phyloP scores from a whole-genome alignment of 1,284 basidiomycete species.

The Trametes polyzona region DNA sequence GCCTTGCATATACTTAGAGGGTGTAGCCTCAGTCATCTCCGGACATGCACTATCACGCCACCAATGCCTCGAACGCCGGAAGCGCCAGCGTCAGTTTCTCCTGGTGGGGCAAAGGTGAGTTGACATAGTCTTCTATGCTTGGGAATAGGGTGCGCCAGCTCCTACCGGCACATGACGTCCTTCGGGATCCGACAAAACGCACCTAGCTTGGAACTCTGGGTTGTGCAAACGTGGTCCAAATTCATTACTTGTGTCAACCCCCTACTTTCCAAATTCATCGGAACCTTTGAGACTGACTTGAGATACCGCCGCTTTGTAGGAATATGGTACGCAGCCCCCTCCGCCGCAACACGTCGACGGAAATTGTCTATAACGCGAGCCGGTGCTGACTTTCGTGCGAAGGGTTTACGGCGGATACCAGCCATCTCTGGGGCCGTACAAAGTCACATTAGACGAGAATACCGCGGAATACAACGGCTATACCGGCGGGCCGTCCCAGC shows the following conservation, averaged over 20 bases:
- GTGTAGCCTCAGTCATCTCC: constrained; percentile 2
- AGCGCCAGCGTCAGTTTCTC: constrained; percentile 27
- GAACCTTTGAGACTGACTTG: too few relatives aligned
- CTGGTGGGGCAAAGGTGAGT: constrained; percentile 31
- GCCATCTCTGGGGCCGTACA: constrained; percentile 22
- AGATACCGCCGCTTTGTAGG: constrained; percentile 6
- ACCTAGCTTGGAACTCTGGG: too few relatives aligned
- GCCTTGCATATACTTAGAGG: not conserved
- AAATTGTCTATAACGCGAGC: too few relatives aligned
- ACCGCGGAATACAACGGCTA: constrained; percentile 7
- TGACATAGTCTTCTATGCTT: too few relatives aligned
- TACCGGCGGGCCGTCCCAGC: constrained; percentile 8
- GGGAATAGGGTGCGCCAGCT: too few relatives aligned
- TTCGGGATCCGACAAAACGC: not conserved
- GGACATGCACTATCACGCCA: constrained; percentile 25
- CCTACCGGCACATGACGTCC: too few relatives aligned
- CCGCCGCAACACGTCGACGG: too few relatives aligned
- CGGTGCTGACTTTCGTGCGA: too few relatives aligned
- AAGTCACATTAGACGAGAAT: constrained; percentile 25
- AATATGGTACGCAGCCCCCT: constrained; percentile 18
- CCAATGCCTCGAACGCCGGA: constrained; percentile 14
- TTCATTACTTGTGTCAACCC: too few relatives aligned
- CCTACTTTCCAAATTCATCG: too few relatives aligned
- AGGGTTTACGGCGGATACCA: constrained; percentile 30
- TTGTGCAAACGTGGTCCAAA: too few relatives aligned